Percentiles rank a stretch among this genome's conserved stretches.
phyloP scores from a whole-genome alignment of 176 grass and related monocot species.

The Aegilops sharonensis region DNA sequence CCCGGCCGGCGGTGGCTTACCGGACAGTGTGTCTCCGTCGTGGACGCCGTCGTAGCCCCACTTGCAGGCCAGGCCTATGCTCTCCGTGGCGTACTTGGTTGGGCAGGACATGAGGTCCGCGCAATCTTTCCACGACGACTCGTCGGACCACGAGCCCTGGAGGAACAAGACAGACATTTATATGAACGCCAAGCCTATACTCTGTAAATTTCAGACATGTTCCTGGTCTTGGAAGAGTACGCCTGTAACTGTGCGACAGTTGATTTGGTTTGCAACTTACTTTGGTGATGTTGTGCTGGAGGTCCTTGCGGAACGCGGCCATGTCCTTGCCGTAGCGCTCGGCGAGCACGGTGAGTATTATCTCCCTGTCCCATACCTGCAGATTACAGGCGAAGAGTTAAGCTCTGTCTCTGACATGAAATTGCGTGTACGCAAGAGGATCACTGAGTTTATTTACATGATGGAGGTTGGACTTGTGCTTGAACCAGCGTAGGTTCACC shows the following conservation, averaged over 20 bases:
- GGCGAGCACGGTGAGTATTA: conserved; percentile 66
- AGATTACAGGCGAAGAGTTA: neutral
- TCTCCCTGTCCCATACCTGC: conserved; percentile 94
- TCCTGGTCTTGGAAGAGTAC: neutral
- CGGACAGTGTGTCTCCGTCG: conserved; percentile 55
- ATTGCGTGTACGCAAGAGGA: neutral
- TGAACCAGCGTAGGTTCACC: conserved; percentile 73
- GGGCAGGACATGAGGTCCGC: conserved; percentile 66
- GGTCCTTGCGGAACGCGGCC: conserved; percentile 57
- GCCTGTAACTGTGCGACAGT: too few relatives aligned
- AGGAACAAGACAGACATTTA: neutral
- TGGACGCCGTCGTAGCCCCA: conserved; percentile 57
- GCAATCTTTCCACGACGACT: conserved; percentile 70
- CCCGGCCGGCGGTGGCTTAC: conserved; percentile 9
- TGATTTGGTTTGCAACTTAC: conserved; percentile 21
- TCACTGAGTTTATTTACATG: conserved; percentile 34
- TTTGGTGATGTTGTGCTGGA: conserved; percentile 56
- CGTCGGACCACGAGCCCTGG: conserved; percentile 61
- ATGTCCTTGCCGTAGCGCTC: conserved; percentile 67
- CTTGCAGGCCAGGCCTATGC: conserved; percentile 81
- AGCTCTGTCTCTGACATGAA: neutral
- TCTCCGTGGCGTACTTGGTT: conserved; percentile 79
- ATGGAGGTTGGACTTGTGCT: conserved; percentile 80
- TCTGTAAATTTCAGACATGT: neutral
- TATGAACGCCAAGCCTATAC: too few relatives aligned